These are phyloP conservation scores for Thelephora terrestris DNA, from an alignment of 1,284 basidiomycete species.

Conservation along the genomic window DNA sequence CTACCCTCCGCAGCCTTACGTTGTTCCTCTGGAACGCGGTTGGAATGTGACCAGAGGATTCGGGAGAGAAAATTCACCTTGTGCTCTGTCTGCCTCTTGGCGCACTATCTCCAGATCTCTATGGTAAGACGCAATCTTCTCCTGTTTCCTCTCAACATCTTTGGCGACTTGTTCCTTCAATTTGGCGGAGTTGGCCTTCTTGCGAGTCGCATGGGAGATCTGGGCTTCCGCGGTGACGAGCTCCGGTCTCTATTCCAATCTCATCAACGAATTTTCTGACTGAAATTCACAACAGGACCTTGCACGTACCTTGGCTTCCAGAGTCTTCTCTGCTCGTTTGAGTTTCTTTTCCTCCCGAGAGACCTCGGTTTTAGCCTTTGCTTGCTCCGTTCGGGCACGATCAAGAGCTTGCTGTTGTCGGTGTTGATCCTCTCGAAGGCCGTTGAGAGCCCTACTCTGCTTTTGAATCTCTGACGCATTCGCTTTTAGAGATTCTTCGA, in stretches of 20 bases:
- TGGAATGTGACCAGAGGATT: background rate
- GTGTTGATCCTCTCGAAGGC: slow-evolving; percentile 59
- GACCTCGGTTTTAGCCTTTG: slow-evolving; percentile 53
- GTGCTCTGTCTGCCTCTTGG: slow-evolving; percentile 66
- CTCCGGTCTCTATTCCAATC: slow-evolving; percentile 56
- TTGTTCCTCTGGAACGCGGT: slow-evolving; percentile 52
- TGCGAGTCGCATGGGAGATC: slow-evolving; percentile 77
- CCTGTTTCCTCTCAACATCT: slow-evolving; percentile 59
- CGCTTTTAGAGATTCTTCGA: slow-evolving; percentile 70
- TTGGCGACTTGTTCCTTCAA: slow-evolving; percentile 57
- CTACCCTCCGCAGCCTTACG: slow-evolving; percentile 66
- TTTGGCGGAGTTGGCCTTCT: slow-evolving; percentile 60
- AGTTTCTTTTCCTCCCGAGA: slow-evolving; percentile 23
- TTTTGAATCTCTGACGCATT: slow-evolving; percentile 63
- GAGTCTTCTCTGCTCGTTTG: slow-evolving; percentile 24
- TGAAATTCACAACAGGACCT: background rate
- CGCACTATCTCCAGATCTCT: slow-evolving; percentile 61
- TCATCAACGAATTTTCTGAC: background rate
- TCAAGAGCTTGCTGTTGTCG: slow-evolving; percentile 64
- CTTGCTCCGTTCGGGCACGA: slow-evolving; percentile 71
- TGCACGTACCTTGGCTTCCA: slow-evolving; percentile 51
- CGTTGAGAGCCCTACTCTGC: slow-evolving; percentile 61
- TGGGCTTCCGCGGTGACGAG: slow-evolving; percentile 77
- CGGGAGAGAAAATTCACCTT: slow-evolving; percentile 40
- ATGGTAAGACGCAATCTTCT: slow-evolving; percentile 47